Conservation (phyloP, 768 basidiomycete species). For the Macrolepiota albuminosa region DNA sequence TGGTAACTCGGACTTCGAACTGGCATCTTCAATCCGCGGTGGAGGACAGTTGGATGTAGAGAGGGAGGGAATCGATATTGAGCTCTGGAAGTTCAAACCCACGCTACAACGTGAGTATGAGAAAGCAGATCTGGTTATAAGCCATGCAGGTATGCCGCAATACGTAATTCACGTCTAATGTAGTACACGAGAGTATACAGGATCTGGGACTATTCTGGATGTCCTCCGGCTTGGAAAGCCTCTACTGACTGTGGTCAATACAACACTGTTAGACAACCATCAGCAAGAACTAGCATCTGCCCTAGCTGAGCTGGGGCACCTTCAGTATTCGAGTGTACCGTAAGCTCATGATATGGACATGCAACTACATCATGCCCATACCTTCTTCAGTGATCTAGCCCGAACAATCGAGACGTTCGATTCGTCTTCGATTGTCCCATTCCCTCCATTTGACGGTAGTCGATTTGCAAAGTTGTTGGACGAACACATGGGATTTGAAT, state of each 20-base stretch:
- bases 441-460: conserved; percentile 65
- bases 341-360: conserved; percentile 31
- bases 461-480: conserved; percentile 67
- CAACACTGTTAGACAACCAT: conserved; percentile 87
- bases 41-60: conserved; percentile 23
- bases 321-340: conserved; percentile 54
- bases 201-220: conserved; percentile 92
- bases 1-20: conserved; percentile 58
- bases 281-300: conserved; percentile 83
- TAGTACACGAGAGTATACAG: conserved; percentile 40
- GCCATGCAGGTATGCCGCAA: conserved; percentile 77
- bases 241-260: conserved; percentile 87
- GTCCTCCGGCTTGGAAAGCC: conserved; percentile 70
- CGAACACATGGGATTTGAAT: conserved; percentile 70
- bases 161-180: conserved; percentile 1
- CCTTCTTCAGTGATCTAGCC: conserved; percentile 44
- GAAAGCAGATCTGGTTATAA: conserved; percentile 75
- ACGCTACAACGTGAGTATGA: conserved; percentile 63
- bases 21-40: conserved; percentile 23
- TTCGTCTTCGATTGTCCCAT: conserved; percentile 40
- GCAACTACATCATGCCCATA: neutral
- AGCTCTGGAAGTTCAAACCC: conserved; percentile 71
- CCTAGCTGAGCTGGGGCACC: conserved; percentile 52
- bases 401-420: conserved; percentile 48
- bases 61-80: conserved; percentile 45